phyloP scores from a whole-genome alignment of 2,329 filamentous ascomycete species.

The Leptosphaerulina australis region DNA sequence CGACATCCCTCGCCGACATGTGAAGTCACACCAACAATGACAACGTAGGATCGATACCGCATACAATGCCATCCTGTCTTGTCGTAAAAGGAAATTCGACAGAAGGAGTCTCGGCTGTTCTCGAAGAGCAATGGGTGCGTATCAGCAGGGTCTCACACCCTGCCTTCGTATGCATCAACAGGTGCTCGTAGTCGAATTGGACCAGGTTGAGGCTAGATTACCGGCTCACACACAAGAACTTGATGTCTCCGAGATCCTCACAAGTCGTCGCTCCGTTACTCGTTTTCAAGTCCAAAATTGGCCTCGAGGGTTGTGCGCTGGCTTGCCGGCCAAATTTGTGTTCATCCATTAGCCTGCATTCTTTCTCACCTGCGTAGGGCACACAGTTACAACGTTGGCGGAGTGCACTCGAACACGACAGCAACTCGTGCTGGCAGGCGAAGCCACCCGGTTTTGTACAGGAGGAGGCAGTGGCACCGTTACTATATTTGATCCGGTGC shows the following conservation, averaged over 20 bases:
- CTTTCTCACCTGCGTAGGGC: slow-evolving; percentile 5
- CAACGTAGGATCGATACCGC: slow-evolving; percentile 17
- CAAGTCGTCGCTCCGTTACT: not conserved
- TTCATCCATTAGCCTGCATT: not conserved
- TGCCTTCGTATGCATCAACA: not conserved
- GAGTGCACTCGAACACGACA: slow-evolving; percentile 3
- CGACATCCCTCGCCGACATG: slow-evolving; percentile 7
- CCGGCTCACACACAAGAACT: not conserved
- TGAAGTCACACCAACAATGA: slow-evolving; percentile 16
- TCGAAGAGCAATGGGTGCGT: not conserved
- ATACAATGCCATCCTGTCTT: slow-evolving; percentile 3
- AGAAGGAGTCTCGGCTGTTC: slow-evolving; percentile 5
- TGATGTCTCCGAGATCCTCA: not conserved
- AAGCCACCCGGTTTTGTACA: slow-evolving; percentile 6
- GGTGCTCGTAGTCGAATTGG: not conserved
- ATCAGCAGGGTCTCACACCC: not conserved
- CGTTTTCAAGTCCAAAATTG: too few species aligned
- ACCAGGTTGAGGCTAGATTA: not conserved
- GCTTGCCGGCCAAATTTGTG: not conserved
- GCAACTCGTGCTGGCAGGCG: slow-evolving; percentile 8
- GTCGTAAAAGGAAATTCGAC: slow-evolving; percentile 4
- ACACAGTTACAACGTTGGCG: slow-evolving; percentile 8
- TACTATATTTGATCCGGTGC: slow-evolving; percentile 8
- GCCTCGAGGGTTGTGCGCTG: too few species aligned
- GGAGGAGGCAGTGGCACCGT: slow-evolving; percentile 1